phyloP scores from a whole-genome alignment of 257 asterid species.

The Petrea volubilis region DNA sequence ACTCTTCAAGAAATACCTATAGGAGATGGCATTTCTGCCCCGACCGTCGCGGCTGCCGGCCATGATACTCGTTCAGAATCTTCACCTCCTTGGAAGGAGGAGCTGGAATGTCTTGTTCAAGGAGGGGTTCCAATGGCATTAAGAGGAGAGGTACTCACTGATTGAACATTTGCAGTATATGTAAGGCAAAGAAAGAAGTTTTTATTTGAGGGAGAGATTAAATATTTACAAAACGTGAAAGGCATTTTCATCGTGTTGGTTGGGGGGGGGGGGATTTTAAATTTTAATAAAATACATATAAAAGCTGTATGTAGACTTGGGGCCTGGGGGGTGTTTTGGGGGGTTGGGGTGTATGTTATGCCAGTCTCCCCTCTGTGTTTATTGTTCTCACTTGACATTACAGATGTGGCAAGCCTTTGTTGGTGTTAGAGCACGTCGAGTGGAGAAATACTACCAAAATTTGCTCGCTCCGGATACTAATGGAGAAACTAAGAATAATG shows the following conservation, averaged over 20 bases:
- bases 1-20: conserved; percentile 44
- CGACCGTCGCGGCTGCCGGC: conserved; percentile 22
- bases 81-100: conserved; percentile 69
- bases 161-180: conserved; percentile 2
- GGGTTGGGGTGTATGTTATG: conserved; percentile 6
- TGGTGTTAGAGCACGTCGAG: conserved; percentile 77
- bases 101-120: conserved; percentile 85
- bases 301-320: too few species aligned
- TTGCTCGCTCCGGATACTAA: conserved; percentile 60
- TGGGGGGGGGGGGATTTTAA: too few species aligned
- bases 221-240: too few species aligned
- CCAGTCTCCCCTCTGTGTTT: conserved; percentile 15
- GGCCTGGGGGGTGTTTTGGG: too few species aligned
- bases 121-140: conserved; percentile 99
- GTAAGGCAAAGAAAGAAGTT: too few species aligned
- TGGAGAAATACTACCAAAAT: conserved; percentile 81
- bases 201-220: too few species aligned
- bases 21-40: conserved; percentile 37
- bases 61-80: conserved; percentile 40
- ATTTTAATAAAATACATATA: too few species aligned
- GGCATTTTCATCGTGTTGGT: too few species aligned
- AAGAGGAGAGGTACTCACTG: conserved; percentile 83
- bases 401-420: conserved; percentile 99
- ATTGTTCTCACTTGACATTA: conserved; percentile 25
- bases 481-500: conserved; percentile 36